These are phyloP conservation scores for Nadsonia commutata DNA, from an alignment of 1,139 yeast species.

Conservation along the genomic window DNA sequence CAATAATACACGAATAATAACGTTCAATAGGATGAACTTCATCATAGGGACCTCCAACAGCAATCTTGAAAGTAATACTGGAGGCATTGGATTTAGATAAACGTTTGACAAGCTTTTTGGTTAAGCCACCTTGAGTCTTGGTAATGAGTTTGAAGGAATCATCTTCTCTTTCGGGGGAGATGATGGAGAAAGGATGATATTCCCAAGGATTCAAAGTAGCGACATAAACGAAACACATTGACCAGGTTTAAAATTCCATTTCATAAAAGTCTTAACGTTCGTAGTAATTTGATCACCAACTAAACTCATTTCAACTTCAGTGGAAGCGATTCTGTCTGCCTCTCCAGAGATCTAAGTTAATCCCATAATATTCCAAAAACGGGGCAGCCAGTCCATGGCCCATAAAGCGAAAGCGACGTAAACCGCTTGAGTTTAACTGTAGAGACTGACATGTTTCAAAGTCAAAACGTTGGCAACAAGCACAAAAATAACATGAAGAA, in stretches of 20 bases:
- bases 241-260: conserved; percentile 39
- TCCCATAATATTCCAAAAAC: conserved; percentile 24
- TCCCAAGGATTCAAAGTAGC: conserved; percentile 29
- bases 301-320: conserved; percentile 27
- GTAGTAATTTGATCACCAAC: conserved; percentile 20
- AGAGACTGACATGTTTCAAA: conserved; percentile 32
- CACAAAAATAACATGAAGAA: conserved; percentile 30
- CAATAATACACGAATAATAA: too few relatives aligned
- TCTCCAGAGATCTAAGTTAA: conserved; percentile 18
- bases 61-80: too few relatives aligned
- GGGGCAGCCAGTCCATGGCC: conserved; percentile 28
- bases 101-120: conserved; percentile 18
- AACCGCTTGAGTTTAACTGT: conserved; percentile 34
- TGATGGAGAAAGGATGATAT: conserved; percentile 56
- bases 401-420: conserved; percentile 28
- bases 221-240: conserved; percentile 46
- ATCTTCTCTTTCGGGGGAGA: conserved; percentile 24
- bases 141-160: conserved; percentile 24
- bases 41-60: too few relatives aligned
- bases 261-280: conserved; percentile 19
- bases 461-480: conserved; percentile 31
- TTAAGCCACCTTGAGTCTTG: conserved; percentile 24
- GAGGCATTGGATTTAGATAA: conserved; percentile 14
- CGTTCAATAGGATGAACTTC: too few relatives aligned
- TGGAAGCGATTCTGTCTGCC: conserved; percentile 5